A percentile compares a stretch with the other conserved stretches of the same genome.
Evolutionary conservation across 805 yeast species (phyloP).

Genomic region (Saccharomyces kudriavzevii): DNA sequence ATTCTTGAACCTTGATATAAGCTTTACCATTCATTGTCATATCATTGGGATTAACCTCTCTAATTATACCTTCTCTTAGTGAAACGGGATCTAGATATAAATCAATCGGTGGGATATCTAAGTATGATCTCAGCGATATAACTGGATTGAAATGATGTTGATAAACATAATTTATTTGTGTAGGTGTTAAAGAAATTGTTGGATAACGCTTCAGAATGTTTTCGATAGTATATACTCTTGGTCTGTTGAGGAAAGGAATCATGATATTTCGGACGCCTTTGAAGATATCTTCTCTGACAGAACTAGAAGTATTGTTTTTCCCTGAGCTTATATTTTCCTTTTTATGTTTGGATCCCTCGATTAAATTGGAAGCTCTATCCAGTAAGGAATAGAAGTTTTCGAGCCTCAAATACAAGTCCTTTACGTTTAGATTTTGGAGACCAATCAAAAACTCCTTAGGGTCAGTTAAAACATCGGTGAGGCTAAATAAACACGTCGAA

Average conservation of each 20-base stretch:
- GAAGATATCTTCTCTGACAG: constrained; percentile 30
- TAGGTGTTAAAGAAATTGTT: constrained; percentile 53
- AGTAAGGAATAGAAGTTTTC: constrained; percentile 76
- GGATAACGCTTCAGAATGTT: constrained; percentile 55
- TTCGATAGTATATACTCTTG: constrained; percentile 51
- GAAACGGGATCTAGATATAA: constrained; percentile 82
- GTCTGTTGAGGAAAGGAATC: constrained; percentile 72
- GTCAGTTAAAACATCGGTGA: constrained; percentile 65
- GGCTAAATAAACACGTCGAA: constrained; percentile 72
- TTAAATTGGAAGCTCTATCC: constrained; percentile 47
- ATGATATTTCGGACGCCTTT: constrained; percentile 69
- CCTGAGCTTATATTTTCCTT: constrained; percentile 1
- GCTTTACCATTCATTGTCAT: constrained; percentile 5
- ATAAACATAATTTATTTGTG: constrained; percentile 69
- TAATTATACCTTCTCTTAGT: constrained; percentile 79
- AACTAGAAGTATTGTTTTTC: constrained; percentile 10
- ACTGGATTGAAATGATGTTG: constrained; percentile 75
- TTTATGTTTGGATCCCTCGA: constrained; percentile 7
- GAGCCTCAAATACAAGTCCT: constrained; percentile 76
- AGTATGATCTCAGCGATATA: constrained; percentile 68
- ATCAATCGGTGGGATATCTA: constrained; percentile 82
- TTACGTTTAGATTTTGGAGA: constrained; percentile 67
- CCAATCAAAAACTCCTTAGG: constrained; percentile 66
- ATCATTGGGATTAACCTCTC: constrained; percentile 56
- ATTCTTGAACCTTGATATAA: constrained; percentile 77